These are phyloP conservation scores for Sicyos edulis DNA, from an alignment of 306 rosid genomes.

Conservation along the genomic window DNA sequence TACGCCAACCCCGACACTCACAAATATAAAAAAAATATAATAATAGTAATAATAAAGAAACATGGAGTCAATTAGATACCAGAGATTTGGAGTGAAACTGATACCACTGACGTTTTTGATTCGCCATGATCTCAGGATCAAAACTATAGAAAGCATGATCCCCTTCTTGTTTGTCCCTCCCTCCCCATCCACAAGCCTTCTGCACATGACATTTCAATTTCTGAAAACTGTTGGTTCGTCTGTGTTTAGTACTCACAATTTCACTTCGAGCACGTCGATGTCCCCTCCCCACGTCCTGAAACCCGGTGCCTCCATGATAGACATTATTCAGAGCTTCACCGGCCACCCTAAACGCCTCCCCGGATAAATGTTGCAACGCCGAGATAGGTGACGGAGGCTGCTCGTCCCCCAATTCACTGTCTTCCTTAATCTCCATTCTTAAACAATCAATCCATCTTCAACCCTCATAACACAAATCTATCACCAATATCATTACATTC, in stretches of 20 bases:
- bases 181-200: constrained; percentile 68
- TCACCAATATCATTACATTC: constrained; percentile 22
- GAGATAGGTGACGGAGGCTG: constrained; percentile 35
- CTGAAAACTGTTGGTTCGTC: constrained; percentile 53
- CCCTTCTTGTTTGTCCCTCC: constrained; percentile 33
- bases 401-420: constrained; percentile 43
- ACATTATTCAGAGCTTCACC: constrained; percentile 55
- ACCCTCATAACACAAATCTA: constrained; percentile 28
- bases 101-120: constrained; percentile 97
- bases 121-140: constrained; percentile 82
- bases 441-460: constrained; percentile 38
- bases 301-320: constrained; percentile 31
- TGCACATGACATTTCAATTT: constrained; percentile 57
- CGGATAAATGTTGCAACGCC: constrained; percentile 62
- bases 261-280: constrained; percentile 73
- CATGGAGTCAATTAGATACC: constrained; percentile 39
- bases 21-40: background rate
- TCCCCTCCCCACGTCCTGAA: constrained; percentile 31
- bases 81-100: constrained; percentile 70
- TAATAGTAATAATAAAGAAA: background rate
- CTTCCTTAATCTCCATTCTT: constrained; percentile 54
- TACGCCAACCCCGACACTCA: no score
- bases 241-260: constrained; percentile 27
- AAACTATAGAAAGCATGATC: constrained; percentile 27
- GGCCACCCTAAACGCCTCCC: constrained; percentile 52